phyloP scores from a whole-genome alignment of 139 green algal species.

The Pedinophyceae sp. region DNA sequence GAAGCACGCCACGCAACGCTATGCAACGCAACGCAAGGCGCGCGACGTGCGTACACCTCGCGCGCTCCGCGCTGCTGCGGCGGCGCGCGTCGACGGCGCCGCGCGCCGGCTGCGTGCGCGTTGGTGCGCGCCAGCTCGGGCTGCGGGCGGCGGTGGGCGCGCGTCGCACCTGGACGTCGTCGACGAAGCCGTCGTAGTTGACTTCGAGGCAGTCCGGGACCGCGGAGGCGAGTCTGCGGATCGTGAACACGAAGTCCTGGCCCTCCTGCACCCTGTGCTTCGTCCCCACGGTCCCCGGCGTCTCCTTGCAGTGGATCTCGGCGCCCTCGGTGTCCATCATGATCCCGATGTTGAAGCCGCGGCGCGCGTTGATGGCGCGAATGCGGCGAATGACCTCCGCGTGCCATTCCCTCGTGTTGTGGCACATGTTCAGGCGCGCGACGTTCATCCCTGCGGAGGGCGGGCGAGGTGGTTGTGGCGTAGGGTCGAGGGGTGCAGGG shows the following conservation, averaged over 20 bases:
- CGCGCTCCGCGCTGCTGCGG: too few species aligned
- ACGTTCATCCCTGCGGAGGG: constrained; percentile 64
- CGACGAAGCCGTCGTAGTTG: constrained; percentile 63
- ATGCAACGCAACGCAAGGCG: too few species aligned
- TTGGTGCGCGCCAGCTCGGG: too few species aligned
- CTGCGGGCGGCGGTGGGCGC: too few species aligned
- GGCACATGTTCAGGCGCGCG: constrained; percentile 46
- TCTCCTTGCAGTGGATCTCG: too few species aligned
- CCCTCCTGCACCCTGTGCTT: constrained; percentile 13
- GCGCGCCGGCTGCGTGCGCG: too few species aligned
- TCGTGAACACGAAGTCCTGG: constrained; percentile 39
- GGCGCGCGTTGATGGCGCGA: constrained; percentile 33
- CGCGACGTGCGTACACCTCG: too few species aligned
- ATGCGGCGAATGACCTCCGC: constrained; percentile 33
- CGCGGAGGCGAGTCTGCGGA: constrained; percentile 15
- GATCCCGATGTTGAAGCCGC: constrained; percentile 42
- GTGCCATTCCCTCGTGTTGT: constrained; percentile 47
- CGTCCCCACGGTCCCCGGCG: too few species aligned
- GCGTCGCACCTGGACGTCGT: constrained; percentile 46
- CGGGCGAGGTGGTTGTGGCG: too few species aligned
- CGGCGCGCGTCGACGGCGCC: too few species aligned
- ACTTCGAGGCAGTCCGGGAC: constrained; percentile 25
- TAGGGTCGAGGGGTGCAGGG: too few species aligned
- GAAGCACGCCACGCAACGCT: too few species aligned
- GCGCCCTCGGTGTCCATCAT: constrained; percentile 75